Base-by-base conservation (phyloP, 495 filamentous ascomycete species). In the Penicillium taxi region DNA sequence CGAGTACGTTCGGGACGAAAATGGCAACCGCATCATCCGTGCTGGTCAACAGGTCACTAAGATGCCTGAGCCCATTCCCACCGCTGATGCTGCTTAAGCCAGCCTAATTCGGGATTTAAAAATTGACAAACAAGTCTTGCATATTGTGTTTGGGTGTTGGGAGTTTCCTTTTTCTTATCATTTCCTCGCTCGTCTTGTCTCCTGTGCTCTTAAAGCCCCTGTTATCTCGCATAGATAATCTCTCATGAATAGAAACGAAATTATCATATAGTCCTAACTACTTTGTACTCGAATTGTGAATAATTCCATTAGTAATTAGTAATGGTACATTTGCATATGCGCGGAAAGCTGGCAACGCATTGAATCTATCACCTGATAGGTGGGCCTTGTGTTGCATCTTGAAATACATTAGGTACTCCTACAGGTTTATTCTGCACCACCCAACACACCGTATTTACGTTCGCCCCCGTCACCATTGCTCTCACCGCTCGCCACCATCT, bases 11-110 rank as follows among this genome's bases (percentile, higher is more conserved):
- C 85, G 82, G 50, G 93, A 96, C 55, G 81, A 75, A 6, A 67
- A 76, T 25, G 91, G 90, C 24, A 76, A 85, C 54, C 77, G 80
- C 35, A 86, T 98, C 50, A 75, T 95, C 52, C 83, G 93, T 17
- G 91, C 91, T 32, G 93, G 93, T 27, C 73, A 79, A 48, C 91
- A 98, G 65, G 73, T 84, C 41, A 98, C 91, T 35, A 86, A 86
- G 61, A 81, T 96, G 38, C 59, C 59, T 18, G 61, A 67, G 51
- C 57, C 65, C 9, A 63, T 69, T 22, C 58, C 65, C 28, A 69
- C 65, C 30, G 65, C 65, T 28, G 65, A 63, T 62, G 65, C 65
- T n/a, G 65, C 65, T 43, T 69, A 48, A 50, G 22, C 41, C n/a
- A n/a, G n/a, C n/a, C n/a, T n/a, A n/a, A n/a, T n/a, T n/a, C n/a